phyloP scores from a whole-genome alignment of 495 filamentous ascomycete species.

The Trichoderma reesei region DNA sequence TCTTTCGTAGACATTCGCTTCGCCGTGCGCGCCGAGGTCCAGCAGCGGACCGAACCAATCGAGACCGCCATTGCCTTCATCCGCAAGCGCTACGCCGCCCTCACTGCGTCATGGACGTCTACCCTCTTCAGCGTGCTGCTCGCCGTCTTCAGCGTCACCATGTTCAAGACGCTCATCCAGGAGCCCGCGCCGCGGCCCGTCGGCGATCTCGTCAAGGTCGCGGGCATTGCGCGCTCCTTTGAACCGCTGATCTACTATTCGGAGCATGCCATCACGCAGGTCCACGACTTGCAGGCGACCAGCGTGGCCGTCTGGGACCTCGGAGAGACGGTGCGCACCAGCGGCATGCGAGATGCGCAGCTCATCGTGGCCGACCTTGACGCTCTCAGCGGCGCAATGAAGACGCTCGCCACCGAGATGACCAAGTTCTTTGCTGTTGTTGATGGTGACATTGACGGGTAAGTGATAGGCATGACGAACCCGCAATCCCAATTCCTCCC shows the following conservation, averaged over 20 bases:
- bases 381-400: slow-evolving; percentile 70
- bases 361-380: slow-evolving; percentile 79
- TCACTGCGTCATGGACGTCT: slow-evolving; percentile 58
- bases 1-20: slow-evolving; percentile 66
- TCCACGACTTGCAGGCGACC: slow-evolving; percentile 77
- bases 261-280: slow-evolving; percentile 74
- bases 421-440: slow-evolving; percentile 86
- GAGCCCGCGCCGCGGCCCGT: slow-evolving; percentile 57
- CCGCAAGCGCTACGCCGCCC: slow-evolving; percentile 42
- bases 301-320: slow-evolving; percentile 88
- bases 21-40: slow-evolving; percentile 73
- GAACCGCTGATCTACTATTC: slow-evolving; percentile 89
- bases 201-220: slow-evolving; percentile 83
- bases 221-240: slow-evolving; percentile 75
- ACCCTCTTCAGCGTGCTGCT: slow-evolving; percentile 45
- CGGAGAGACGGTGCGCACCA: slow-evolving; percentile 74
- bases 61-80: slow-evolving; percentile 60
- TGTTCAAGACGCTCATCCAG: slow-evolving; percentile 56
- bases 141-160: slow-evolving; percentile 46
- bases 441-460: slow-evolving; percentile 80
- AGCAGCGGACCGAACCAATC: slow-evolving; percentile 76
- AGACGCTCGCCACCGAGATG: slow-evolving; percentile 68
- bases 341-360: slow-evolving; percentile 80
- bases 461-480: slow-evolving; percentile 14
- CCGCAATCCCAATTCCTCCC: not conserved